Evolutionary conservation across 164 flowering plant species (phyloP).

Genomic region (Houttuynia cordata): DNA sequence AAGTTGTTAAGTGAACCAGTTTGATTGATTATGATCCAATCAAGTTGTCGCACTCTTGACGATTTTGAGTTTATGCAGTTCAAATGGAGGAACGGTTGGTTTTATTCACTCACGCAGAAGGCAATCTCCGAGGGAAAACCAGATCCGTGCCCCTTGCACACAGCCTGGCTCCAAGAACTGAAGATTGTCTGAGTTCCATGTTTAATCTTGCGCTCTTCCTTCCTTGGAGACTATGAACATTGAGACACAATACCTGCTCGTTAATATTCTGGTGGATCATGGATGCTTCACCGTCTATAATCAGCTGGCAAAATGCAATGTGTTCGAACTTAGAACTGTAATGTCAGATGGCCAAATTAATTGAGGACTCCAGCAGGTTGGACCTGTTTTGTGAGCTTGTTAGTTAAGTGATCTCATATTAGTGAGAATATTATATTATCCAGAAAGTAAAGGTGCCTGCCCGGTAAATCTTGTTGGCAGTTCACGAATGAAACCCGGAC

Average conservation of each 20-base stretch:
- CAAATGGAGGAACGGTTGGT: conserved; percentile 82
- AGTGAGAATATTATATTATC: no score
- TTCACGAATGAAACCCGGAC: no score
- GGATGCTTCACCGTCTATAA: no score
- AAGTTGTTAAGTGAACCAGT: neutral
- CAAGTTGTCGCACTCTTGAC: neutral
- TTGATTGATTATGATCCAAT: neutral
- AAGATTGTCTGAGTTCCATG: conserved; percentile 27
- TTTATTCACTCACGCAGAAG: conserved; percentile 23
- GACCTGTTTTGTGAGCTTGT: neutral
- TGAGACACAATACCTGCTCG: neutral
- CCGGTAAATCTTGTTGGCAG: no score
- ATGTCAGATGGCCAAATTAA: neutral
- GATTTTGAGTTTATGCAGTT: conserved; percentile 38
- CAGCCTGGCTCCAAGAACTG: conserved; percentile 61
- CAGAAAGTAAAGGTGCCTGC: no score
- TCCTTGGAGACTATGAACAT: neutral
- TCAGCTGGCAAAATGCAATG: neutral
- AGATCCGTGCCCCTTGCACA: conserved; percentile 73
- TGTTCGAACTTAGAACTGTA: neutral
- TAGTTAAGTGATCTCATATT: no score
- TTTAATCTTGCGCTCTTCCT: no score
- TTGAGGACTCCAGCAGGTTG: neutral
- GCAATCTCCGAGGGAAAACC: conserved; percentile 15
- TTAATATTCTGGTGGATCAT: no score